Percentiles rank a stretch among this genome's conserved stretches.
Conservation (phyloP, 169 alveolate genomes). For the Cryptosporidium parvum region DNA sequence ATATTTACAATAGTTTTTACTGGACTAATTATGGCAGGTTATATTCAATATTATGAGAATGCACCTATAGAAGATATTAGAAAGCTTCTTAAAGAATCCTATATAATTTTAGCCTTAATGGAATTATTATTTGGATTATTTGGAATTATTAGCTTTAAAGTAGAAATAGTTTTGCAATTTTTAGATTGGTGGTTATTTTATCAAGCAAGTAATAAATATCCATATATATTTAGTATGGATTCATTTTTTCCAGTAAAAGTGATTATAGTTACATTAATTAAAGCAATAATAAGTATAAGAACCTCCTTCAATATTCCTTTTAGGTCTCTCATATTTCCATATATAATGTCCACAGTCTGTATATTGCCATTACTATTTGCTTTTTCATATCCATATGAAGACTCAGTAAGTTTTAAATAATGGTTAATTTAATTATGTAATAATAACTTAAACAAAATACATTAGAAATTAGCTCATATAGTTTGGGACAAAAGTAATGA, state of each 20-base stretch:
- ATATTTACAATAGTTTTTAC: constrained; percentile 4
- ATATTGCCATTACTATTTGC: constrained; percentile 61
- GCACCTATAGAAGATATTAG: constrained; percentile 64
- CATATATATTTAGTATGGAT: constrained; percentile 48
- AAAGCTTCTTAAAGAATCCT: constrained; percentile 26
- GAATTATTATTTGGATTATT: constrained; percentile 32
- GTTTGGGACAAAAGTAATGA: constrained; percentile 56
- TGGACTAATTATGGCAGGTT: constrained; percentile 15
- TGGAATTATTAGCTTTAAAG: constrained; percentile 38
- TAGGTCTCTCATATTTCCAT: constrained; percentile 55
- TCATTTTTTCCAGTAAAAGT: constrained; percentile 65
- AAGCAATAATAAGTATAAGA: constrained; percentile 46
- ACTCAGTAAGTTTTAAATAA: constrained; percentile 34
- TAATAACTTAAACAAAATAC: too few relatives aligned
- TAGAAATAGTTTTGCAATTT: constrained; percentile 1
- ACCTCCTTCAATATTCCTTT: constrained; percentile 14
- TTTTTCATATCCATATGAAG: constrained; percentile 72
- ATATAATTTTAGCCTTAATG: constrained; percentile 17
- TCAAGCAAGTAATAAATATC: constrained; percentile 48
- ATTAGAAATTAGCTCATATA: constrained; percentile 16
- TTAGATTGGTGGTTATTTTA: constrained; percentile 69
- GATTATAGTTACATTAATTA: constrained; percentile 28
- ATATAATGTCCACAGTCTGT: constrained; percentile 34
- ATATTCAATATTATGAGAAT: constrained; percentile 50
- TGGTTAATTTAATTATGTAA: background rate